phyloP scores from a whole-genome alignment of 331 rosid genomes.

The Quercus tomentella region DNA sequence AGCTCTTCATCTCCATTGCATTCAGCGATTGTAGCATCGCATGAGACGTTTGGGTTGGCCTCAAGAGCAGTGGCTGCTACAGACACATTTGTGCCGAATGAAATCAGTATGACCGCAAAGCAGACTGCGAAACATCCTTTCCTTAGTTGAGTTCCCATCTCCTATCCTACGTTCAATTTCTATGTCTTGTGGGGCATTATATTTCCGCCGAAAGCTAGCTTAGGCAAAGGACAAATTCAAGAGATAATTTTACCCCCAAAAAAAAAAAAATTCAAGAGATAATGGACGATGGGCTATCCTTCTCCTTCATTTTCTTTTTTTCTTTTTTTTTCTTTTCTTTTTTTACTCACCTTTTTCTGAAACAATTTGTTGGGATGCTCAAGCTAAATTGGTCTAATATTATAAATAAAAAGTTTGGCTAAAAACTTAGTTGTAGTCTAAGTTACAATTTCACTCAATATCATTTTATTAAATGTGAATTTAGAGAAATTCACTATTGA shows the following conservation, averaged over 20 bases:
- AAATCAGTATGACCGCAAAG: neutral
- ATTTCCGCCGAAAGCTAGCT: neutral
- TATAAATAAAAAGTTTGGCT: too few species aligned
- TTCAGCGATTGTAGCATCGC: neutral
- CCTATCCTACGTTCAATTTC: neutral
- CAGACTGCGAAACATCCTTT: neutral
- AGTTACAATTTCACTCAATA: fast-evolving
- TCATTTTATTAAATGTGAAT: too few species aligned
- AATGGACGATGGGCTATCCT: too few species aligned
- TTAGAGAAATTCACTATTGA: fast-evolving
- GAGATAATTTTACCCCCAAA: too few species aligned
- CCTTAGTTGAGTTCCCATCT: neutral
- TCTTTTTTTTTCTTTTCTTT: too few species aligned
- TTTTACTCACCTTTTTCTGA: too few species aligned
- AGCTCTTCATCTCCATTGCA: neutral
- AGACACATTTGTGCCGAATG: neutral
- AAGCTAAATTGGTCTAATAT: too few species aligned
- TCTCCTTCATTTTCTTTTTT: too few species aligned
- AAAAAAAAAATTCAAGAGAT: too few species aligned
- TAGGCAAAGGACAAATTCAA: neutral
- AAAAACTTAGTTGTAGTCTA: too few species aligned
- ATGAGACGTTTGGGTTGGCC: neutral
- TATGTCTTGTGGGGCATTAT: neutral
- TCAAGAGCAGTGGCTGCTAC: neutral
- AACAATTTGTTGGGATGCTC: too few species aligned